Conservation (phyloP, 2,329 filamentous ascomycete genomes). For the Aspergillus aculeatinus region DNA sequence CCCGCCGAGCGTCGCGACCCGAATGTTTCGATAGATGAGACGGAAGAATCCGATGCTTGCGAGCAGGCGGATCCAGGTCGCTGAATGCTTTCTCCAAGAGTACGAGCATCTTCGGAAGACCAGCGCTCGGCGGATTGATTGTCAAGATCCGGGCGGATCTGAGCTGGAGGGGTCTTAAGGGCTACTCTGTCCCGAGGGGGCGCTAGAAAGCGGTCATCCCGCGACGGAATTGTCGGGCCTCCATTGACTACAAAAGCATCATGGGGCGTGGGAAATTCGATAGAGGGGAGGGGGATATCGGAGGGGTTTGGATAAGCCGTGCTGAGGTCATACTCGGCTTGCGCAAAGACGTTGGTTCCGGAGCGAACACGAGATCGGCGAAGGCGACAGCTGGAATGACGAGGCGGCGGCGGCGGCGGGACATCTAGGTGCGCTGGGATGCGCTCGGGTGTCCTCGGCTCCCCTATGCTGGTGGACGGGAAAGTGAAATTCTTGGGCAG, state of each 20-base stretch:
- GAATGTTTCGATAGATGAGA: conserved; percentile 59
- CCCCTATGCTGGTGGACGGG: conserved; percentile 32
- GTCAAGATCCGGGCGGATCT: conserved; percentile 42
- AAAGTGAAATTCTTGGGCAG: conserved; percentile 50
- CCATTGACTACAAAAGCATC: conserved; percentile 29
- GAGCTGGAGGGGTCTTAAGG: conserved; percentile 47
- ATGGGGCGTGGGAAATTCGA: conserved; percentile 37
- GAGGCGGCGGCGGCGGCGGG: conserved; percentile 47
- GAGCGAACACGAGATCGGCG: conserved; percentile 42
- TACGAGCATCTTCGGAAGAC: conserved; percentile 32
- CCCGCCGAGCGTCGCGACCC: conserved; percentile 57
- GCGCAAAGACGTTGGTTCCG: conserved; percentile 38
- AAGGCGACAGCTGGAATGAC: conserved; percentile 44
- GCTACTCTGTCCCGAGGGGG: conserved; percentile 39
- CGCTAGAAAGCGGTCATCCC: conserved; percentile 39
- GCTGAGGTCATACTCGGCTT: conserved; percentile 33
- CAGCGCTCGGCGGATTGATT: conserved; percentile 29
- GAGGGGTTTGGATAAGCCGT: conserved; percentile 33
- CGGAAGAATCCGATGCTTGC: conserved; percentile 61
- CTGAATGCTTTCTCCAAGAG: conserved; percentile 47
- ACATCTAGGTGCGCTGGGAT: conserved; percentile 39
- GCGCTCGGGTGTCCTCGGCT: conserved; percentile 47
- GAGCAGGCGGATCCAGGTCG: conserved; percentile 60
- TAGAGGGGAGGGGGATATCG: conserved; percentile 46
- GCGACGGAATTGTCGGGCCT: conserved; percentile 23